Conservation (phyloP, 176 grass and related monocot genomes). For the Zoysia pacifica region DNA sequence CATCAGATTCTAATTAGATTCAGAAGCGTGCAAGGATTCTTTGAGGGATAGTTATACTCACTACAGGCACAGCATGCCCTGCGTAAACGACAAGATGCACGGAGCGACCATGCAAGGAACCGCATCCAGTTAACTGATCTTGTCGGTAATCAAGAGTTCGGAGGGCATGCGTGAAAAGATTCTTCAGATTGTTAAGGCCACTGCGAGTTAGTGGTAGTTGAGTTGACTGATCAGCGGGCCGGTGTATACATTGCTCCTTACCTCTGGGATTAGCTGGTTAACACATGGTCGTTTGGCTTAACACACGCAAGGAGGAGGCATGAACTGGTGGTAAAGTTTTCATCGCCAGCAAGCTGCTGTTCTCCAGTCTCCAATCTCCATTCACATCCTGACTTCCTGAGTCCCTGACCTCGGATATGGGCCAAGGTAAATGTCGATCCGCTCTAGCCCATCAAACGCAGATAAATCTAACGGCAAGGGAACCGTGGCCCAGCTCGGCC, state of each 20-base stretch:
- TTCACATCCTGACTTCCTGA: not conserved
- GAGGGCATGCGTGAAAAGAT: conserved; percentile 22
- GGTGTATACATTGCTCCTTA: conserved; percentile 23
- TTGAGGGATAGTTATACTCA: not conserved
- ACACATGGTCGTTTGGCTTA: not conserved
- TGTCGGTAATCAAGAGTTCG: conserved; percentile 35
- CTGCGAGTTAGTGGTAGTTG: not conserved
- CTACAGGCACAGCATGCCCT: conserved; percentile 20
- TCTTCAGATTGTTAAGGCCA: conserved; percentile 24
- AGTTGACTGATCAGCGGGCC: not conserved
- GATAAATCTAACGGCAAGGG: not conserved
- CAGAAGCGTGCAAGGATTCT: not conserved
- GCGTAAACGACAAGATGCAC: conserved; percentile 2
- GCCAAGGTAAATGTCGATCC: not conserved
- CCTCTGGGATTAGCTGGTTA: conserved; percentile 34
- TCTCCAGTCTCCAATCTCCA: too few relatives aligned
- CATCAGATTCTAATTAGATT: not conserved
- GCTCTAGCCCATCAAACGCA: not conserved
- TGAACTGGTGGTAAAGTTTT: too few relatives aligned
- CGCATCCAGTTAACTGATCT: conserved; percentile 17
- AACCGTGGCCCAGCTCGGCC: not conserved
- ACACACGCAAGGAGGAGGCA: too few relatives aligned
- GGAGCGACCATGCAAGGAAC: conserved; percentile 13
- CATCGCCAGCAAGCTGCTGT: not conserved
- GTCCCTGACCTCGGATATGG: not conserved